Base-by-base conservation (phyloP, 2,329 filamentous ascomycete genomes). In the Canariomyces notabilis region DNA sequence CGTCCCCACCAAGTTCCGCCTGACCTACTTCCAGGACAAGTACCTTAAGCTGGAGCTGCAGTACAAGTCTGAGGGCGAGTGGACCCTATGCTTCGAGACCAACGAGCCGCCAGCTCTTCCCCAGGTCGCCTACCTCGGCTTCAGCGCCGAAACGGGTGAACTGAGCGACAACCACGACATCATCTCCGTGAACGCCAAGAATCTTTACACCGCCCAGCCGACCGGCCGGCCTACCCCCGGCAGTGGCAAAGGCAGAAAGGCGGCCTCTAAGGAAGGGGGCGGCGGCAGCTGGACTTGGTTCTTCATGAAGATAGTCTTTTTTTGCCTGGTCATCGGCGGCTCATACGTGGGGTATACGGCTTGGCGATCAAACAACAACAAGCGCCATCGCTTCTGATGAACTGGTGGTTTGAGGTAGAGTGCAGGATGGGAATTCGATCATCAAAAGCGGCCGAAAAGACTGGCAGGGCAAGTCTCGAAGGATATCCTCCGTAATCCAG, bases 81-180 rank as follows among this genome's bases (percentile, higher is more conserved):
- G 91, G 91, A 83, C 82, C 52, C 73, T 83, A 49, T 98, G 93
- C 77, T 98, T 98, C 71, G 83, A 87, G 61, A 79, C 79, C 16
- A 75, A 75, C 51, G 69, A 81, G 50, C 79, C 79, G 26, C 85
- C 86, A 23, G 83, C 87, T 59, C 85, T 98, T 55, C 93, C 93
- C 44, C 74, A 81, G 48, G 82, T 86, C 39, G 76, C 81, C 29
- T 88, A 88, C 65, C 79, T 88, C 20, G 85, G 83, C 48, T 88
- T 88, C 70, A 85, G 80, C 58, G 85, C 88, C 46, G 91, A 97
- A 74, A 97, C 93, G 14, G 93, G 93, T 62, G 91, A 98, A 73
- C 80, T 98, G 56, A 89, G 83, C 68, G 93, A 98, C 71, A 95
- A 95, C 75, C 91, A 96, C 75, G 93, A 98, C 70, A 94, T 98